Evolutionary conservation across 2,329 filamentous ascomycete species (phyloP), one percentile per base, ranked within the genome.

Genomic region (Sarocladiaceae sp.): DNA sequence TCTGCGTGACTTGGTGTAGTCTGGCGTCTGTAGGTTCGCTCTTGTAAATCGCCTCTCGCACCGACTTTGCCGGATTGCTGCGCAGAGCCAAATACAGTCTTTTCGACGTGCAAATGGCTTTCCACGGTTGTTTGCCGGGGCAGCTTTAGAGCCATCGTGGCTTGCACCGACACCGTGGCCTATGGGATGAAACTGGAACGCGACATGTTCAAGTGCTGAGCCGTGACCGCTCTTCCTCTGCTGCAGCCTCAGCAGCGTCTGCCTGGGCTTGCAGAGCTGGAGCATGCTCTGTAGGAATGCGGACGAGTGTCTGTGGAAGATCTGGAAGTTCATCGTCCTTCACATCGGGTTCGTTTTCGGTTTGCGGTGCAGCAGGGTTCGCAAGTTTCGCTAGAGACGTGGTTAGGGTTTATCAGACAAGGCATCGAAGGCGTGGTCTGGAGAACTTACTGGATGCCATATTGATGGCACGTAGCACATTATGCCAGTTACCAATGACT

Each of bases 401-500:
- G 4, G 19, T n/a, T n/a, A 15, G 11, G 13, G 26, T 19, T 18
- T 5, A 10, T 23, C 23, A 27, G 16, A 9, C 20, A 18, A 11
- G 21, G 6, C 7, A 9, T 21, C n/a, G 4, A 6, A 26, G 33
- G 33, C 33, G 7, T 34, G 9, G 7, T 34, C 19, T 10, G 15
- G 6, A 34, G 45, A 21, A 67, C 80, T 58, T 73, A 90, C 86
- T 76, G 48, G 85, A 90, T 49, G 88, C 88, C 85, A 93, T 90
- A 58, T 85, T 85, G 57, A 94, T 90, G 33, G 86, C 86, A 51
- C 84, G 75, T 48, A 94, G 73, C 51, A 94, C 87, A 55, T 88
- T 90, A 62, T 90, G 84, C 88, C 88, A 94, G 61, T 93, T 94
- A 44, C 83, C 78, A 59, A 94, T 71, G 18, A 94, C 87, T n/a